A percentile compares a stretch with the other conserved stretches of the same genome.
phyloP scores from a whole-genome alignment of 2,329 filamentous ascomycete species.

The Penicillium decumbens region DNA sequence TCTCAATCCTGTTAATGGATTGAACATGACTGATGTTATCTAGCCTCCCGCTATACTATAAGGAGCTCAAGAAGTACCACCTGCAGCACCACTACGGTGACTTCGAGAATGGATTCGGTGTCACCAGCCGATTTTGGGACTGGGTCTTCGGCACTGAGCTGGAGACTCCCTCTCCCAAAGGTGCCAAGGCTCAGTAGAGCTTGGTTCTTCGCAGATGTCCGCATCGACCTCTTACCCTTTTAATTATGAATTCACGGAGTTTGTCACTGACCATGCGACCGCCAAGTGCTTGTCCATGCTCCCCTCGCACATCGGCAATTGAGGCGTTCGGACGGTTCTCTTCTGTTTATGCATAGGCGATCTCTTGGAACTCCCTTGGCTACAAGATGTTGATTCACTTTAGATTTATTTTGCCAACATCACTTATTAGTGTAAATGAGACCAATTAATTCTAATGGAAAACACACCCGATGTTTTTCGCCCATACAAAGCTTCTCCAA shows the following conservation, averaged over 20 bases:
- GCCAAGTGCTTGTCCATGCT: conserved; percentile 8
- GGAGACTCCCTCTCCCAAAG: conserved; percentile 38
- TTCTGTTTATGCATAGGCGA: conserved; percentile 16
- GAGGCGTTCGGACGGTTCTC: conserved; percentile 15
- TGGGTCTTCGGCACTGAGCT: conserved; percentile 85
- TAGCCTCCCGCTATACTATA: conserved; percentile 80
- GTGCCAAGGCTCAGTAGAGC: conserved; percentile 34
- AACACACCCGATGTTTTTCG: neutral
- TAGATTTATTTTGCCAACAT: conserved; percentile 6
- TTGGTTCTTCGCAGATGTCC: neutral
- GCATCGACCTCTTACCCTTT: conserved; percentile 2
- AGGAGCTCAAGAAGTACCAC: conserved; percentile 93
- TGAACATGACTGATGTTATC: conserved; percentile 9
- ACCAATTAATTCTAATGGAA: conserved; percentile 21
- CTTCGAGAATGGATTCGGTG: conserved; percentile 94
- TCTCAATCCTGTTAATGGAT: neutral
- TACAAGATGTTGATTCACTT: conserved; percentile 5
- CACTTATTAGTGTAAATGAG: conserved; percentile 24
- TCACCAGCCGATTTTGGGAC: conserved; percentile 97
- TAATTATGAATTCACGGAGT: conserved; percentile 18
- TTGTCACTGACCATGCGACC: neutral
- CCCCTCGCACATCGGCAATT: conserved; percentile 8
- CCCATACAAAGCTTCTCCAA: neutral
- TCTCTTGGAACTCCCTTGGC: neutral
- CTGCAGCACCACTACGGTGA: conserved; percentile 96